Percentiles rank a stretch among this genome's conserved stretches.
These are phyloP conservation scores for Blastobotrys mokoenaii DNA, from an alignment of 805 yeast species.

Conservation along the genomic window DNA sequence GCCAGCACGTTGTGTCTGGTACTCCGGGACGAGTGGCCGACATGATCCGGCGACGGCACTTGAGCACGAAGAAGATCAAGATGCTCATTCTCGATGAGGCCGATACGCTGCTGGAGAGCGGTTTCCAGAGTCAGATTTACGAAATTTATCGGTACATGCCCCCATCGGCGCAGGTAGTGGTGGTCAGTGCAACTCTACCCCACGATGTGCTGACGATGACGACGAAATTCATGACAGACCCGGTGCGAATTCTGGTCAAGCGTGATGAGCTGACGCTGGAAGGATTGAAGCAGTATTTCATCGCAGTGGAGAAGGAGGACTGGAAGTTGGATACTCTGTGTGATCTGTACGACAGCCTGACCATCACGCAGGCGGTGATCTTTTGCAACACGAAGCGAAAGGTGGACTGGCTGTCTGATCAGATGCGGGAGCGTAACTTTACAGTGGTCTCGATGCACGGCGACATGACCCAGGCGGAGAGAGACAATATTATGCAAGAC, in stretches of 20 bases:
- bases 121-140: conserved; percentile 93
- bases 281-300: conserved; percentile 88
- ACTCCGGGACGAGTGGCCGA: conserved; percentile 98
- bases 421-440: conserved; percentile 69
- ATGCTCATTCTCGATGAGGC: conserved; percentile 97
- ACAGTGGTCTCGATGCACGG: conserved; percentile 95
- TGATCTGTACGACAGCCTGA: conserved; percentile 89
- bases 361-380: conserved; percentile 95
- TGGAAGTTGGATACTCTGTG: conserved; percentile 92
- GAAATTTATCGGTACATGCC: conserved; percentile 88
- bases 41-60: conserved; percentile 84
- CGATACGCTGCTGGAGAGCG: conserved; percentile 89
- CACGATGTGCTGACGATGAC: conserved; percentile 87
- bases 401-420: conserved; percentile 80
- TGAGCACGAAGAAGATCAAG: conserved; percentile 75
- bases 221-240: conserved; percentile 87
- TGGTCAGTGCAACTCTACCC: conserved; percentile 92
- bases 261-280: conserved; percentile 92
- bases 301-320: conserved; percentile 86
- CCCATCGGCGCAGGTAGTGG: conserved; percentile 84
- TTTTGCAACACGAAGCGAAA: conserved; percentile 94
- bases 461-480: conserved; percentile 87
- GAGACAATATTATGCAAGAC: conserved; percentile 92
- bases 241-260: conserved; percentile 88
- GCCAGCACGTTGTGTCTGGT: conserved; percentile 92